Percentiles rank a stretch among this genome's conserved stretches.
These are phyloP conservation scores for Bryopsis sp. DNA, from an alignment of 139 green algal genomes.

Conservation along the genomic window DNA sequence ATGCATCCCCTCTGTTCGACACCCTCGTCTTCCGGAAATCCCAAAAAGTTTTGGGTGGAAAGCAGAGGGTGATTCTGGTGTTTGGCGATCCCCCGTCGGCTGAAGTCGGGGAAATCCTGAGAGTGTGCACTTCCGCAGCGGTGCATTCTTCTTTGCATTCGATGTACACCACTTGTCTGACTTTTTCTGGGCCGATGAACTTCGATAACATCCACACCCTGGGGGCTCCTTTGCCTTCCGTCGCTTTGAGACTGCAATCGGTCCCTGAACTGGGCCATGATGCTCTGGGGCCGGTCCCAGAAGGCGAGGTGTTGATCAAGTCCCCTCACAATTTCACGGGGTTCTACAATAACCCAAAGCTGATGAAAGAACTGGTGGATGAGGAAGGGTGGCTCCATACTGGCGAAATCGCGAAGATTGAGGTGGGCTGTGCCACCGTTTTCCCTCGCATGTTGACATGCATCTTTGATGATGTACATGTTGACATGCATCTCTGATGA, in stretches of 20 bases:
- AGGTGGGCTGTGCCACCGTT: no score
- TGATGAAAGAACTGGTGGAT: no score
- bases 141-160: slow-evolving; percentile 81
- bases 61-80: slow-evolving; percentile 49
- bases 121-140: slow-evolving; percentile 41
- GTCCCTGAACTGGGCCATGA: slow-evolving; percentile 43
- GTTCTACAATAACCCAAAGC: no score
- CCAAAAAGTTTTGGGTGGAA: no score
- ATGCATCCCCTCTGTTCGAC: no score
- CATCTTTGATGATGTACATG: no score
- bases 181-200: slow-evolving; percentile 45
- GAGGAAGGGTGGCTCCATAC: slow-evolving; percentile 15
- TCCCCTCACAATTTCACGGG: no score
- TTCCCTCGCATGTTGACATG: no score
- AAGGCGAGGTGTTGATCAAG: slow-evolving; percentile 51
- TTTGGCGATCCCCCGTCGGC: slow-evolving; percentile 50
- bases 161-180: slow-evolving; percentile 76
- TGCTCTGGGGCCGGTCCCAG: slow-evolving; percentile 23
- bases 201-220: slow-evolving; percentile 23
- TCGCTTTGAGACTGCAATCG: slow-evolving; percentile 29
- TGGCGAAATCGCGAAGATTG: slow-evolving; percentile 12
- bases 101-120: slow-evolving; percentile 50
- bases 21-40: no score
- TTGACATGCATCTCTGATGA: no score
- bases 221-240: slow-evolving; percentile 15